Percentiles rank a stretch among this genome's conserved stretches.
phyloP scores from a whole-genome alignment of 2,329 filamentous ascomycete genomes.

The Zasmidium cellare region DNA sequence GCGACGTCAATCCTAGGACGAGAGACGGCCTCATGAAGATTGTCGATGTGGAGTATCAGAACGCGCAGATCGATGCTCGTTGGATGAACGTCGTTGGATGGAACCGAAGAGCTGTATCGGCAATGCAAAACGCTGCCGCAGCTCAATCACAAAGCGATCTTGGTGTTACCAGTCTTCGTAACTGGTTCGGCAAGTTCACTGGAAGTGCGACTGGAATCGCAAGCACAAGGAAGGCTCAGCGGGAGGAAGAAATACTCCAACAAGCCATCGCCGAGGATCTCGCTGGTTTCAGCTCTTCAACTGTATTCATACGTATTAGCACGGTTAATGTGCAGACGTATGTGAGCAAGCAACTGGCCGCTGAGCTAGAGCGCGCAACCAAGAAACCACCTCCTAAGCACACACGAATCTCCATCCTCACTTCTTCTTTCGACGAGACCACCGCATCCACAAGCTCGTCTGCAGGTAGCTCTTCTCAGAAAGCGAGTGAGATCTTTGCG shows the following conservation, averaged over 20 bases:
- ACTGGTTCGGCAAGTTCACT: slow-evolving; percentile 73
- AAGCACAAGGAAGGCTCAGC: slow-evolving; percentile 57
- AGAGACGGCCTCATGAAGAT: slow-evolving; percentile 89
- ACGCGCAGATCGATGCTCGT: slow-evolving; percentile 85
- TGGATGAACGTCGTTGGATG: slow-evolving; percentile 88
- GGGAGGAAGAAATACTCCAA: slow-evolving; percentile 64
- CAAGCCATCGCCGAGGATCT: slow-evolving; percentile 69
- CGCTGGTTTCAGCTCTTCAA: slow-evolving; percentile 67
- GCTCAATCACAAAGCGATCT: slow-evolving; percentile 50
- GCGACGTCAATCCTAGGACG: slow-evolving; percentile 77
- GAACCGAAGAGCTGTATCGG: slow-evolving; percentile 53
- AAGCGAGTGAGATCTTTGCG: slow-evolving; percentile 76
- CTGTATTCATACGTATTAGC: slow-evolving; percentile 85
- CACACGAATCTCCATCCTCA: slow-evolving; percentile 83
- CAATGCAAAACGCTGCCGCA: slow-evolving; percentile 15
- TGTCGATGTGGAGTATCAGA: slow-evolving; percentile 74
- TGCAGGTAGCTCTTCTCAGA: slow-evolving; percentile 52
- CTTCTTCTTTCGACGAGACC: slow-evolving; percentile 84
- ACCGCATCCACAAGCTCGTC: slow-evolving; percentile 60
- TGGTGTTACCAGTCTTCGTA: slow-evolving; percentile 53
- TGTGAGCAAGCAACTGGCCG: slow-evolving; percentile 69
- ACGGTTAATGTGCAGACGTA: slow-evolving; percentile 79
- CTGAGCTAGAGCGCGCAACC: slow-evolving; percentile 89
- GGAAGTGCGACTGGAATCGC: slow-evolving; percentile 41
- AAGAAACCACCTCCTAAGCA: slow-evolving; percentile 93